Percentiles rank a stretch among this genome's conserved stretches.
phyloP scores from a whole-genome alignment of 176 grass and related monocot species.

The Tillandsia fasciculata region DNA sequence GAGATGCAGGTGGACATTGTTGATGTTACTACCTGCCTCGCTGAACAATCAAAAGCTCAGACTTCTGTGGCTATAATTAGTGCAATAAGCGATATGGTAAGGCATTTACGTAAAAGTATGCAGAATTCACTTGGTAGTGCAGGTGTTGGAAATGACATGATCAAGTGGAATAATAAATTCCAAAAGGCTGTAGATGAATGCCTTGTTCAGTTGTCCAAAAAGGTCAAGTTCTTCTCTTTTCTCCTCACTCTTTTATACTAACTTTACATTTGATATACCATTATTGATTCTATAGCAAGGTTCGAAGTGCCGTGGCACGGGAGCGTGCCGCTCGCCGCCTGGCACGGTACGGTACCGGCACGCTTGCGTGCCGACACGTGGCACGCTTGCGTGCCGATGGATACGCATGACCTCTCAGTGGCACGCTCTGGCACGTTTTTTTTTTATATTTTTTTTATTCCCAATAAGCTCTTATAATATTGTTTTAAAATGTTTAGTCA shows the following conservation, averaged over 20 bases:
- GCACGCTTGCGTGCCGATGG: too few relatives aligned
- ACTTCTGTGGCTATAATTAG: slow-evolving; percentile 66
- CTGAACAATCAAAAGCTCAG: slow-evolving; percentile 64
- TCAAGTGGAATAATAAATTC: slow-evolving; percentile 49
- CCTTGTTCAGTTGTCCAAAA: slow-evolving; percentile 69
- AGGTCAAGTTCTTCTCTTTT: slow-evolving; percentile 26
- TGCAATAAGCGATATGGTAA: slow-evolving; percentile 75
- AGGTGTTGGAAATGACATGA: slow-evolving; percentile 28
- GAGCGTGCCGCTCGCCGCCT: too few relatives aligned
- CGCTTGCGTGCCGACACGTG: too few relatives aligned
- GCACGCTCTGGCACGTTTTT: too few relatives aligned
- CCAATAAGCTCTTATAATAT: too few relatives aligned
- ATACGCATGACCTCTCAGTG: too few relatives aligned
- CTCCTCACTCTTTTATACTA: neutral
- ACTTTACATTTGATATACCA: too few relatives aligned
- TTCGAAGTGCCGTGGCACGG: too few relatives aligned
- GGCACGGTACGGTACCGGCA: too few relatives aligned
- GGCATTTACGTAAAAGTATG: slow-evolving; percentile 83
- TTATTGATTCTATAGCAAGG: too few relatives aligned
- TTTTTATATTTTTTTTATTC: too few relatives aligned
- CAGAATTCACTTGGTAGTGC: slow-evolving; percentile 27
- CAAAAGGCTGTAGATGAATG: slow-evolving; percentile 66
- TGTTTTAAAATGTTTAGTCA: too few relatives aligned
- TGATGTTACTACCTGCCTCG: slow-evolving; percentile 61
- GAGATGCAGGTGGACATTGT: slow-evolving; percentile 76